Base-by-base conservation (phyloP, 371 early-diverging fungal genomes). In the Mucor saturninus region DNA sequence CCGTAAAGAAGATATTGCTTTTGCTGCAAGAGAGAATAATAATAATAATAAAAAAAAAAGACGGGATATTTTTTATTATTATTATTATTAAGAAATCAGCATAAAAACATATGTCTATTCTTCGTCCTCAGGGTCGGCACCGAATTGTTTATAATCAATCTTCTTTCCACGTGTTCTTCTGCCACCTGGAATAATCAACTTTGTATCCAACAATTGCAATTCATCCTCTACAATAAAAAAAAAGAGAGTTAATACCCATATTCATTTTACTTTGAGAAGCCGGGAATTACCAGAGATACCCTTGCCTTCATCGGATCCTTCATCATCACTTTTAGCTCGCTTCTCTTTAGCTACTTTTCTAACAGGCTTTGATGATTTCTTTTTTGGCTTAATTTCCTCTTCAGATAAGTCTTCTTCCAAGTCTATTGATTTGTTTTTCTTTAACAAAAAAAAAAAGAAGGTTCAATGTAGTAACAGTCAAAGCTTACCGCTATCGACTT, bases 151-250 rank as follows among this genome's bases (percentile, higher is more conserved):
- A 57, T 76, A 91, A 67, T 90, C 89, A 68, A 91, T 85, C 76
- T 83, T 86, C 61, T 76, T 81, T 32, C 91, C 91, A 40, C 91
- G 79, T 13, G 90, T 91, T 52, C 91, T 81, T 64, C 91, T 83
- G 14, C 87, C 85, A 14, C 77, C 73, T 42, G 74, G 60, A 65
- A 91, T 89, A 62, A 91, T 89, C 62, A 79, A 75, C 29, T 76
- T 80, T 35, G 80, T 83, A 62, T 91, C 89, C 61, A 91, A 68
- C 32, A 70, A 77, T 54, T 82, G 83, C 52, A 88, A 67, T 54
- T 88, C 89, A 52, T 80, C 81, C 48, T 83, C 89, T 88, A 68
- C 2, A 40, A 50, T 11, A 15, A 57, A 37, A 57, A 32, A 9
- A 32, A 48, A 21, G 21, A 21, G 21, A 1, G 21, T 21, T 1